Conservation (phyloP, 1,284 basidiomycete genomes). For the Cryptococcus sp. region DNA sequence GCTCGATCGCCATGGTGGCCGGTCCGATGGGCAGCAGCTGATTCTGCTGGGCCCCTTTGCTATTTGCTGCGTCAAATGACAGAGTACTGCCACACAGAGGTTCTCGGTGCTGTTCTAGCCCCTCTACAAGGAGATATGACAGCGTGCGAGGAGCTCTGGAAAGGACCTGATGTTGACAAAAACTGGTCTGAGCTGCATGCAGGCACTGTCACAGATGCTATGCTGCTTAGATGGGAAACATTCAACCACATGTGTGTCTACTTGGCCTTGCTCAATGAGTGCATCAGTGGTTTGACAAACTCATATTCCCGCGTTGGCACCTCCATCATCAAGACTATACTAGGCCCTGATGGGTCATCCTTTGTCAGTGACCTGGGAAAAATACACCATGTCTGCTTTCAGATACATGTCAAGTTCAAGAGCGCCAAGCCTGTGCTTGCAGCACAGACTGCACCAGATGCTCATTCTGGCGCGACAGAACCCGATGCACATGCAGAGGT, state of each 20-base stretch:
- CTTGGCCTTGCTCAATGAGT: conserved; percentile 65
- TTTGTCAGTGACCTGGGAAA: conserved; percentile 72
- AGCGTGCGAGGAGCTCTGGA: conserved; percentile 71
- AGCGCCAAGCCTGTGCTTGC: not conserved
- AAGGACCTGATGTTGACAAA: conserved; percentile 55
- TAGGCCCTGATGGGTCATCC: conserved; percentile 61
- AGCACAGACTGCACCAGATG: too few species aligned
- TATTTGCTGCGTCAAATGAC: conserved; percentile 84
- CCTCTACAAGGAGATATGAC: conserved; percentile 69
- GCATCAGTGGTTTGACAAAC: conserved; percentile 80
- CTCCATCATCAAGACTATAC: conserved; percentile 70
- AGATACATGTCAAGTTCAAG: conserved; percentile 35
- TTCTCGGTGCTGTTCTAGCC: conserved; percentile 67
- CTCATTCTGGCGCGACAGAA: too few species aligned
- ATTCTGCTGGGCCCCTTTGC: conserved; percentile 74
- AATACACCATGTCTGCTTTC: conserved; percentile 64
- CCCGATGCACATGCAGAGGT: too few species aligned
- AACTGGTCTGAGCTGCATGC: conserved; percentile 52
- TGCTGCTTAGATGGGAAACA: conserved; percentile 57
- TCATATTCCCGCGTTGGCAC: conserved; percentile 75
- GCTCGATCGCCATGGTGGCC: conserved; percentile 83
- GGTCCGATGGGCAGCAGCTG: conserved; percentile 80
- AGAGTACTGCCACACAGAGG: conserved; percentile 75
- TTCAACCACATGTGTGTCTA: conserved; percentile 62
- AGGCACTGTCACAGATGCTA: conserved; percentile 7